Evolutionary conservation across 2,329 filamentous ascomycete species (phyloP).

Genomic region (Phyllosticta citrichinensis): DNA sequence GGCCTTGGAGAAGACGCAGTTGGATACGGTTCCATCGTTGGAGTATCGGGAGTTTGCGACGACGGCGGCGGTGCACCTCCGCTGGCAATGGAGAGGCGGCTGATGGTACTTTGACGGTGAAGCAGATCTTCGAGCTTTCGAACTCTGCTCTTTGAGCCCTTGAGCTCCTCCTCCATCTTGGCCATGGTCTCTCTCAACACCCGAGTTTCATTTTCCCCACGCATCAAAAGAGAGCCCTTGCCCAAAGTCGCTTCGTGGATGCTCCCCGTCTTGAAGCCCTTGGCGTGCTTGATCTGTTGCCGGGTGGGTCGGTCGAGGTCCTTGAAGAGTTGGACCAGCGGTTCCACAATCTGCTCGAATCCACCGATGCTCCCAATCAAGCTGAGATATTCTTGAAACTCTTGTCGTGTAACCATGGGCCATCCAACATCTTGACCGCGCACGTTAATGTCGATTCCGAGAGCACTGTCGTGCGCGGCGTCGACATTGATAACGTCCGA

Average conservation of each 20-base stretch:
- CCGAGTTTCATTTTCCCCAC: conserved; percentile 74
- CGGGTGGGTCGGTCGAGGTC: conserved; percentile 75
- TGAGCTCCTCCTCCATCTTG: conserved; percentile 53
- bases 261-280: conserved; percentile 94
- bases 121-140: conserved; percentile 84
- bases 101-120: conserved; percentile 63
- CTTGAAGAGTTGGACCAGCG: conserved; percentile 65
- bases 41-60: conserved; percentile 25
- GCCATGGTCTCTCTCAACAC: conserved; percentile 42
- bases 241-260: conserved; percentile 83
- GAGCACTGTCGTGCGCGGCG: conserved; percentile 55
- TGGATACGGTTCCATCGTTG: conserved; percentile 26
- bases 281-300: conserved; percentile 76
- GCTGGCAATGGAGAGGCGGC: conserved; percentile 43
- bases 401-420: conserved; percentile 66
- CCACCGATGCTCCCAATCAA: conserved; percentile 54
- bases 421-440: conserved; percentile 70
- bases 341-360: conserved; percentile 56
- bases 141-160: conserved; percentile 84
- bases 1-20: conserved; percentile 22
- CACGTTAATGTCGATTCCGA: conserved; percentile 77
- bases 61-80: conserved; percentile 28
- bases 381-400: conserved; percentile 65
- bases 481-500: conserved; percentile 63
- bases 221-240: conserved; percentile 73